Conservation (phyloP, 306 rosid genomes). For the Lathyrus sativus region DNA sequence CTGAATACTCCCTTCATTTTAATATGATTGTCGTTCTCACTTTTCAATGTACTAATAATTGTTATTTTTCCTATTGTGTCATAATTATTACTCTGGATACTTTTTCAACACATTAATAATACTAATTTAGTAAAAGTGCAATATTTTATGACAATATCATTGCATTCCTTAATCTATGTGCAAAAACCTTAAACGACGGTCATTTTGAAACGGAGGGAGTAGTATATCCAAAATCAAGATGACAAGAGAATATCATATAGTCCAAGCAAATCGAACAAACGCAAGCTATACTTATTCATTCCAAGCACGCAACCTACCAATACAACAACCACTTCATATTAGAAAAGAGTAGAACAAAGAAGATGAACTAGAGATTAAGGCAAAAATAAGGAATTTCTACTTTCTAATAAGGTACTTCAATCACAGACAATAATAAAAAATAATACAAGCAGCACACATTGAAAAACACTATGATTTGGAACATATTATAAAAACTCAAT, state of each 20-base stretch:
- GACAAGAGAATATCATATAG: not conserved
- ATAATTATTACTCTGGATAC: no score
- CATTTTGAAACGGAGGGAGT: no score
- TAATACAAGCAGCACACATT: not conserved
- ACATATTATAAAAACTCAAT: not conserved
- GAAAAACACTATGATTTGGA: slow-evolving; percentile 15
- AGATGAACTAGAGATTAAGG: not conserved
- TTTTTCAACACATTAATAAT: no score
- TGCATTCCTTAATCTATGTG: no score
- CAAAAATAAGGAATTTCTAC: slow-evolving; percentile 5
- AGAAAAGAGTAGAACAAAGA: slow-evolving; percentile 5
- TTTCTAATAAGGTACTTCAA: slow-evolving; percentile 9
- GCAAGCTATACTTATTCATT: slow-evolving; percentile 9
- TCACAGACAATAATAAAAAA: not conserved
- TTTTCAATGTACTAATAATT: no score
- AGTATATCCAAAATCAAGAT: slow-evolving; percentile 20
- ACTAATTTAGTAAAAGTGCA: no score
- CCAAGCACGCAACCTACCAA: slow-evolving; percentile 13
- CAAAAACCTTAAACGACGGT: no score
- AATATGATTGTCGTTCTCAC: no score
- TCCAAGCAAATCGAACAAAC: not conserved
- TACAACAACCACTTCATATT: slow-evolving; percentile 6
- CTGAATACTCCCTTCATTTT: no score
- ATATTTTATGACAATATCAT: no score
- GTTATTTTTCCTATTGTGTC: no score